Percentiles rank a stretch among this genome's conserved stretches.
These are phyloP conservation scores for Leersia perrieri DNA, from an alignment of 176 grass and related monocot species.

Conservation along the genomic window DNA sequence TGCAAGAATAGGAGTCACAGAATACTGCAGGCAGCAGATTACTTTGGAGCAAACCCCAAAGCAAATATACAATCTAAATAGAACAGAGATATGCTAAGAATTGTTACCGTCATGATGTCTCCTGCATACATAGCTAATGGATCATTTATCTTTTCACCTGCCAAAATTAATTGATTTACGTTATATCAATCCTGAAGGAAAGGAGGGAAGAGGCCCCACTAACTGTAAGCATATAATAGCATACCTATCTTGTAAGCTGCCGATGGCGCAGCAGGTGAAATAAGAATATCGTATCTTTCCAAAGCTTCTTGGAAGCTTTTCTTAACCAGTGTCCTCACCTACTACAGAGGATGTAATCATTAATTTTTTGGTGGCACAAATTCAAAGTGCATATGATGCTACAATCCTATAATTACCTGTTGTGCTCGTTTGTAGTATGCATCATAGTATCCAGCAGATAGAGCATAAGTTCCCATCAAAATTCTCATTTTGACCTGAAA, in stretches of 20 bases:
- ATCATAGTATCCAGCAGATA: constrained; percentile 97
- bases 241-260: constrained; percentile 94
- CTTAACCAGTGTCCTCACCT: constrained; percentile 93
- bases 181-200: constrained; percentile 23
- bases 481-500: constrained; percentile 99
- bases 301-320: constrained; percentile 91
- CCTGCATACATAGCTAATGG: constrained; percentile 94
- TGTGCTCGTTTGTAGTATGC: constrained; percentile 94
- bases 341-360: constrained; percentile 31
- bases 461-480: constrained; percentile 96
- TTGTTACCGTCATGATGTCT: constrained; percentile 95
- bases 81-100: background rate
- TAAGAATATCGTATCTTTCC: constrained; percentile 66
- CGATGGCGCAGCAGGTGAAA: constrained; percentile 92
- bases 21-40: background rate
- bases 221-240: constrained; percentile 6
- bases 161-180: constrained; percentile 11
- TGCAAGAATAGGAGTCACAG: background rate
- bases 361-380: constrained; percentile 13
- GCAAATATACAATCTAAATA: background rate
- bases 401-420: constrained; percentile 60
- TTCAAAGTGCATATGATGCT: background rate
- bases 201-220: background rate
- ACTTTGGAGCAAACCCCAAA: background rate
- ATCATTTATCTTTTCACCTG: constrained; percentile 95